Percentiles rank a stretch among this genome's conserved stretches.
Evolutionary conservation across 352 stramenopile genomes (phyloP).

Genomic region (Thraustotheca clavata): DNA sequence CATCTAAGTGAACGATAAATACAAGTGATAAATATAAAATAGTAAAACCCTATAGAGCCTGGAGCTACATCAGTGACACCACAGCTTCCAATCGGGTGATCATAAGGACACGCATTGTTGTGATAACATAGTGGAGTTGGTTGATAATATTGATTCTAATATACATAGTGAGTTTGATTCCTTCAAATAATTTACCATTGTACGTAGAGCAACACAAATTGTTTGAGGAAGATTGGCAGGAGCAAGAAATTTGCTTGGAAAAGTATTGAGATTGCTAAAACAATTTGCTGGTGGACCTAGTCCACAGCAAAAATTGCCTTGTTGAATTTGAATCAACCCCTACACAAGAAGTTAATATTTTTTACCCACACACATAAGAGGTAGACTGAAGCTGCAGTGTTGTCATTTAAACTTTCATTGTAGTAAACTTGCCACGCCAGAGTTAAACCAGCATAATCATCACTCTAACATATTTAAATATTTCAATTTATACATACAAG

Average conservation of each 20-base stretch:
- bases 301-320: slow-evolving; percentile 60
- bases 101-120: slow-evolving; percentile 40
- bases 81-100: slow-evolving; percentile 51
- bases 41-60: not conserved
- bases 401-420: slow-evolving; percentile 29
- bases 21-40: not conserved
- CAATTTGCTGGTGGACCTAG: slow-evolving; percentile 49
- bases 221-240: slow-evolving; percentile 25
- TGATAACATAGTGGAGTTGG: slow-evolving; percentile 40
- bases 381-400: not conserved
- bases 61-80: slow-evolving; percentile 24
- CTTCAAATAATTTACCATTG: too few species aligned
- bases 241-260: slow-evolving; percentile 37
- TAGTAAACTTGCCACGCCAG: slow-evolving; percentile 76
- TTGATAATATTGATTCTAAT: slow-evolving; percentile 33
- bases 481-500: not conserved
- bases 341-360: not conserved
- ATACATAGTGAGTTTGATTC: too few species aligned
- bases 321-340: slow-evolving; percentile 51
- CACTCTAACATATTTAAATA: slow-evolving; percentile 26
- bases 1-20: not conserved
- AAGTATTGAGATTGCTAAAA: slow-evolving; percentile 32
- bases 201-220: slow-evolving; percentile 22
- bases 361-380: not conserved
- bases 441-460: slow-evolving; percentile 49